These are phyloP conservation scores for Suhomyces wounanorum DNA, from an alignment of 1,139 yeast genomes.

Conservation along the genomic window DNA sequence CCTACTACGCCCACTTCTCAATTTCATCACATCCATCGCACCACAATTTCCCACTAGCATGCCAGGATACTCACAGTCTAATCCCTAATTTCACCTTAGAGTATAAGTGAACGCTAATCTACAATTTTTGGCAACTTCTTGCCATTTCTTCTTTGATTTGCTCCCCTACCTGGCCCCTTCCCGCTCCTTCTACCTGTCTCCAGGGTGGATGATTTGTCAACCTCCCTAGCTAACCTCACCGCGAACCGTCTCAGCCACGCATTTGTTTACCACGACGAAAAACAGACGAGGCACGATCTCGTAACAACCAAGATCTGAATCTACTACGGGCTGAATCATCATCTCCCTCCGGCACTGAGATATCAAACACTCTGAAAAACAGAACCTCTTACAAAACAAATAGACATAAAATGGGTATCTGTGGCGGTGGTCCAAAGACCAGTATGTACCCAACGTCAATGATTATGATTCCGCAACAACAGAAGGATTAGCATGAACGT, in stretches of 20 bases:
- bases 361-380: neutral
- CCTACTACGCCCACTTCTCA: too few species aligned
- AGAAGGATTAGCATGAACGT: neutral
- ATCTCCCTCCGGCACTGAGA: neutral
- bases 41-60: too few species aligned
- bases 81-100: too few species aligned
- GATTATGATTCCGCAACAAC: neutral
- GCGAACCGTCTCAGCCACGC: slow-evolving; percentile 9
- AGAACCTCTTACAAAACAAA: neutral
- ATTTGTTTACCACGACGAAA: slow-evolving; percentile 10
- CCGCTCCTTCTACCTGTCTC: neutral
- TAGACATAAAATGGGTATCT: slow-evolving; percentile 20
- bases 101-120: too few species aligned
- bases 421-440: slow-evolving; percentile 27
- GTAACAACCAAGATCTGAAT: slow-evolving; percentile 5
- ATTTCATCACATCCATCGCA: too few species aligned
- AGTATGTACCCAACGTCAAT: slow-evolving; percentile 20
- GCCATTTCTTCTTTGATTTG: too few species aligned
- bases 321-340: slow-evolving; percentile 1
- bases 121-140: too few species aligned
- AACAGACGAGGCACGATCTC: slow-evolving; percentile 9
- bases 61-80: too few species aligned
- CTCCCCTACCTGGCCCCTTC: neutral
- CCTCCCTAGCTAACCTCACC: neutral
- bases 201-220: neutral